Evolutionary conservation across 129 eudicot genomes (phyloP).

Genomic region (Ambrosia trifida): DNA sequence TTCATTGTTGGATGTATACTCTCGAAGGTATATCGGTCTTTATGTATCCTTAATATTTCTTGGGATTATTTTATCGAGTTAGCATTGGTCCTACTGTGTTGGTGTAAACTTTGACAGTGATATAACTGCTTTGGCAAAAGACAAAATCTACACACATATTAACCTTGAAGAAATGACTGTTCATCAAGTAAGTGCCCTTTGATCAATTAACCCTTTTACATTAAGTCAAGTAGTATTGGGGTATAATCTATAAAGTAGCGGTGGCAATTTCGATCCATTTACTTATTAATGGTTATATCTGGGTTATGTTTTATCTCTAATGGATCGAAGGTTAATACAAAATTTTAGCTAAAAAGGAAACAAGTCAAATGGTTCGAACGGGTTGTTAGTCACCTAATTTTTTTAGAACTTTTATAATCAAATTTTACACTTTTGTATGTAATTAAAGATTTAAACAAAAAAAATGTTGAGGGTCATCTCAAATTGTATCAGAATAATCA

Average conservation of each 20-base stretch:
- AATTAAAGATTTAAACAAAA: background rate
- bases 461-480: constrained; percentile 9
- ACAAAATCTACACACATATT: constrained; percentile 71
- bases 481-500: background rate
- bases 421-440: background rate
- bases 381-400: background rate
- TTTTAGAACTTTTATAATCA: background rate
- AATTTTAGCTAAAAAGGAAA: background rate
- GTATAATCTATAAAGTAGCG: background rate
- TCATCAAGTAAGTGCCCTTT: constrained; percentile 60
- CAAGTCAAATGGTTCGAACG: background rate
- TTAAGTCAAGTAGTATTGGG: background rate
- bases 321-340: background rate
- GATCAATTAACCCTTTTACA: background rate
- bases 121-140: constrained; percentile 88
- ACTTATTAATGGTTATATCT: background rate
- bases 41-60: background rate
- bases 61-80: constrained; percentile 10
- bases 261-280: constrained; percentile 4
- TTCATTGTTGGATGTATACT: constrained; percentile 79
- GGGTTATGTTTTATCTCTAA: background rate
- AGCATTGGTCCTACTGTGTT: background rate
- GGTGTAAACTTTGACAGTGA: constrained; percentile 52
- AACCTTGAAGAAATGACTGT: constrained; percentile 84
- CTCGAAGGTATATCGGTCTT: constrained; percentile 63